These are phyloP conservation scores for Pichia inconspicua DNA, from an alignment of 1,139 yeast genomes.

Conservation along the genomic window DNA sequence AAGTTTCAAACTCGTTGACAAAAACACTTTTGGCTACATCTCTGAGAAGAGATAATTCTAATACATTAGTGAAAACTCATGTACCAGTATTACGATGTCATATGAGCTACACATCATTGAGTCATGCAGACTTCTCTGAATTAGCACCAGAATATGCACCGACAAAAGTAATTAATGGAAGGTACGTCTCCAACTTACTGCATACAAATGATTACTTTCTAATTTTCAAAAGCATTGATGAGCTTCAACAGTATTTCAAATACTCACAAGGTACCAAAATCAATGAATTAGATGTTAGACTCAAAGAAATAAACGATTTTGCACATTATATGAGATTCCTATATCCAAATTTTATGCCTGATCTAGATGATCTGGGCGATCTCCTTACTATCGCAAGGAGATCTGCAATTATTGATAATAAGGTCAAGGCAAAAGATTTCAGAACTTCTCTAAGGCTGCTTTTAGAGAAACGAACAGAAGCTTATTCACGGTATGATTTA, in stretches of 20 bases:
- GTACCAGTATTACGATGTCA: constrained; percentile 6
- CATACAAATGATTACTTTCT: constrained; percentile 11
- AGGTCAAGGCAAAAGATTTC: neutral
- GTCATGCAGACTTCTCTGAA: constrained; percentile 4
- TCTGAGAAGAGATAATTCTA: neutral
- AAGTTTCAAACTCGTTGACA: neutral
- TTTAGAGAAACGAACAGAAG: neutral
- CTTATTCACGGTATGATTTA: neutral
- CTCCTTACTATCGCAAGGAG: neutral
- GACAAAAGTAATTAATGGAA: neutral
- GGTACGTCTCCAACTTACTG: neutral
- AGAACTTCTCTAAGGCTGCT: neutral
- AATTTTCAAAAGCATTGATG: constrained; percentile 5
- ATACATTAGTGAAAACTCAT: neutral
- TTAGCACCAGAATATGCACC: constrained; percentile 1
- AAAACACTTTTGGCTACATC: neutral
- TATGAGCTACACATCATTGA: neutral
- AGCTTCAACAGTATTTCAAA: constrained; percentile 1
- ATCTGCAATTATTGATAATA: neutral
- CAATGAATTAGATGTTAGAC: neutral
- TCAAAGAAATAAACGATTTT: constrained; percentile 4
- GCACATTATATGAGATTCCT: constrained; percentile 1
- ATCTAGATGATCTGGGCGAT: constrained; percentile 8
- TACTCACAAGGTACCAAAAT: neutral
- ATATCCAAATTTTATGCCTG: constrained; percentile 12